phyloP scores from a whole-genome alignment of 352 stramenopile species.

The Phytophthora sansomeana region DNA sequence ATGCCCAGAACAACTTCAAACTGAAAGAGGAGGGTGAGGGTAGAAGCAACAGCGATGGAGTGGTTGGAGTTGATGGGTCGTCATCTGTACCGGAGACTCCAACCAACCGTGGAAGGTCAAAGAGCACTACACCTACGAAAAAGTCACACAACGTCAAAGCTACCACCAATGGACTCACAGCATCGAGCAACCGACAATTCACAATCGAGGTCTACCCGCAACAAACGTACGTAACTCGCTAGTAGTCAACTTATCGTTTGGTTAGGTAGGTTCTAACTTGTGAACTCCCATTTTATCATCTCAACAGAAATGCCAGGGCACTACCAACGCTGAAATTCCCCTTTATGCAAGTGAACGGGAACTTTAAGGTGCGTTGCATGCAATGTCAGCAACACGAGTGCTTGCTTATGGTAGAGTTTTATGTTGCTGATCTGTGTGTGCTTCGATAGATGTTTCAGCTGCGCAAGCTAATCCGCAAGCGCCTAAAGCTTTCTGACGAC shows the following conservation, averaged over 20 bases:
- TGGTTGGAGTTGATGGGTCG: conserved; percentile 13
- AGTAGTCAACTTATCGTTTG: neutral
- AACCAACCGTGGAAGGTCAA: conserved; percentile 14
- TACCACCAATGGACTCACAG: conserved; percentile 5
- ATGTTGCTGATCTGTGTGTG: neutral
- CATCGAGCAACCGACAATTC: conserved; percentile 27
- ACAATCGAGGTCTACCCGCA: conserved; percentile 57
- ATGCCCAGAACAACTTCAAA: conserved; percentile 65
- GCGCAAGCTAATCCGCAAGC: conserved; percentile 52
- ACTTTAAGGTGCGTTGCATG: conserved; percentile 53
- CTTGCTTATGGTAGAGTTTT: neutral
- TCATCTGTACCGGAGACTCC: conserved; percentile 12
- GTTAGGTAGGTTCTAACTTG: neutral
- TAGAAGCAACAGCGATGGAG: neutral
- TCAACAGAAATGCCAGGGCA: conserved; percentile 26
- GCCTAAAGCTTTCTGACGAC: conserved; percentile 38
- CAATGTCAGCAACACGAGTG: neutral
- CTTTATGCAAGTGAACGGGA: conserved; percentile 70
- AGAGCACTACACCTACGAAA: conserved; percentile 15
- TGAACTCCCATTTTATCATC: neutral
- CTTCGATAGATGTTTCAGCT: conserved; percentile 63
- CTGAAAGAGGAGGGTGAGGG: conserved; percentile 42
- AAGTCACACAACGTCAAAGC: conserved; percentile 6
- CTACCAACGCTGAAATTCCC: conserved; percentile 49
- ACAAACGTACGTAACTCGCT: conserved; percentile 36